Conservation (phyloP, 2,329 filamentous ascomycete genomes). For the Alternaria consortialis region DNA sequence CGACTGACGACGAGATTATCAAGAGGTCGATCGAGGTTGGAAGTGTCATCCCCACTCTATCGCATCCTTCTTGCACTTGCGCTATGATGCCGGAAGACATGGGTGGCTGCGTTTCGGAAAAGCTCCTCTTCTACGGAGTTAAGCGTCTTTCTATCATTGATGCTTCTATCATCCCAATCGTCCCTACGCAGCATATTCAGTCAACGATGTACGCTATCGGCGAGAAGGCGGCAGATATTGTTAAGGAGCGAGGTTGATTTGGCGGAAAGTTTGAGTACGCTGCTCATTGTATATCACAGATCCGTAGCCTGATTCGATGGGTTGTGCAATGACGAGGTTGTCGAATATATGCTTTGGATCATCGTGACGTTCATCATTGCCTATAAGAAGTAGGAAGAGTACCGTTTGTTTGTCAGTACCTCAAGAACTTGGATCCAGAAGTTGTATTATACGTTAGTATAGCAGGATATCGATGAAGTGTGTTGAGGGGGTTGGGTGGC, state of each 20-base stretch:
- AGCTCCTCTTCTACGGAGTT: conserved; percentile 44
- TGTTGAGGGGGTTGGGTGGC: no score
- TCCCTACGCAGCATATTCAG: conserved; percentile 45
- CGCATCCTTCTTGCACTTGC: conserved; percentile 39
- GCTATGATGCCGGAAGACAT: conserved; percentile 47
- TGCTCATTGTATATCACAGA: not conserved
- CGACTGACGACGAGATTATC: conserved; percentile 39
- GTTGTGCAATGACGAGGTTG: not conserved
- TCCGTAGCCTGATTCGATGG: not conserved
- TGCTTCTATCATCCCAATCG: conserved; percentile 44
- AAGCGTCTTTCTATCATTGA: conserved; percentile 41
- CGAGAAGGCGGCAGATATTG: no score
- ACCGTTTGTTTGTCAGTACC: no score
- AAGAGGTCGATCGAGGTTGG: conserved; percentile 24
- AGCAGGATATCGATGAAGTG: no score
- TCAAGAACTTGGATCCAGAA: no score
- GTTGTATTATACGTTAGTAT: no score
- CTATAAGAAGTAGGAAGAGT: not conserved
- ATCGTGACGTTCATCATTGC: not conserved
- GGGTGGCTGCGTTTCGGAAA: conserved; percentile 40
- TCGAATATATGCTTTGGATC: not conserved
- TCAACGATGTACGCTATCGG: conserved; percentile 46
- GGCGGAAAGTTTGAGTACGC: not conserved
- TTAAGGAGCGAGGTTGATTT: no score
- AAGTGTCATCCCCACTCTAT: conserved; percentile 33